Percentiles rank a stretch among this genome's conserved stretches.
These are phyloP conservation scores for Globisporangium abappressorium DNA, from an alignment of 352 stramenopile species.

Conservation along the genomic window DNA sequence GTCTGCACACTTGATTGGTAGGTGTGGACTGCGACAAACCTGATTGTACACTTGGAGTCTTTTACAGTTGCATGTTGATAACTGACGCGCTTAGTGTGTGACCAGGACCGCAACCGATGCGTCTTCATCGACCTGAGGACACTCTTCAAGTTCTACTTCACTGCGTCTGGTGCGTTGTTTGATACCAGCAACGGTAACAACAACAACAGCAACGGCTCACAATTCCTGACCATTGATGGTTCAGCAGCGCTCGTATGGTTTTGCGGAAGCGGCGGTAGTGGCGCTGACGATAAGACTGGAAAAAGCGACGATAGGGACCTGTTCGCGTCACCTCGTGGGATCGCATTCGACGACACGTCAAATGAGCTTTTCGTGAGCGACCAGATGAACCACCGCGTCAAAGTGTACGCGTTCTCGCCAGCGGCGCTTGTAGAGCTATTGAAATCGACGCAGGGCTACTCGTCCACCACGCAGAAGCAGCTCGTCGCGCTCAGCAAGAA, in stretches of 20 bases:
- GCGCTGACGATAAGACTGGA: not conserved
- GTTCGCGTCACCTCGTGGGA: constrained; percentile 17
- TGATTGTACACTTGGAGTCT: not conserved
- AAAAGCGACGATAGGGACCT: not conserved
- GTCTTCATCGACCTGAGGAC: constrained; percentile 29
- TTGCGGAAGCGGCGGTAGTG: not conserved
- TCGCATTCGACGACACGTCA: constrained; percentile 51
- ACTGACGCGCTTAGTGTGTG: constrained; percentile 26
- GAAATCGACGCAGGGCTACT: not conserved
- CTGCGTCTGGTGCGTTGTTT: not conserved
- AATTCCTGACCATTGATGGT: not conserved
- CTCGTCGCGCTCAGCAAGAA: not conserved
- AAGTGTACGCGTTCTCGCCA: constrained; percentile 36
- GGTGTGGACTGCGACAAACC: not conserved
- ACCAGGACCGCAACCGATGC: constrained; percentile 26
- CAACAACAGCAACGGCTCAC: not conserved
- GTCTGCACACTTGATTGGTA: constrained; percentile 22
- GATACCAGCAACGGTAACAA: not conserved
- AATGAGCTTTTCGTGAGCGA: constrained; percentile 69
- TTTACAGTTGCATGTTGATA: constrained; percentile 5
- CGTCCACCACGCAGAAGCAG: not conserved
- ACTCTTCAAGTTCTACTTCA: constrained; percentile 34
- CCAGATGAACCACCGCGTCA: constrained; percentile 42
- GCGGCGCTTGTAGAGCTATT: constrained; percentile 6
- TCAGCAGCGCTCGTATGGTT: constrained; percentile 4